Evolutionary conservation across 495 filamentous ascomycete species (phyloP).

Genomic region (Neurospora pannonica): DNA sequence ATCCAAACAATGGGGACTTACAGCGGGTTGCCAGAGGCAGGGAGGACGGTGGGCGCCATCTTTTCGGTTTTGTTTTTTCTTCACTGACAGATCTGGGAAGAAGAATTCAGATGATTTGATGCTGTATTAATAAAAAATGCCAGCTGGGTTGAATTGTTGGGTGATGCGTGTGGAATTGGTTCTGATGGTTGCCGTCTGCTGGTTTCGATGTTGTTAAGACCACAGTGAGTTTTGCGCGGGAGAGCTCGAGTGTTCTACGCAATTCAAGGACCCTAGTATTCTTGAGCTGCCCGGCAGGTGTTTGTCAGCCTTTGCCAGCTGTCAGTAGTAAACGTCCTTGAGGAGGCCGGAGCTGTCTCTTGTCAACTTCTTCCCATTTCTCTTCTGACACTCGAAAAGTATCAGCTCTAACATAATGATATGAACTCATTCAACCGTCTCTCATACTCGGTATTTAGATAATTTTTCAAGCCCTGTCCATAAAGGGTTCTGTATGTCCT

Average conservation of each 20-base stretch:
- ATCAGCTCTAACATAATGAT: background rate
- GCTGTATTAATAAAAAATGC: background rate
- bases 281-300: background rate
- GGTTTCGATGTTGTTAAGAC: background rate
- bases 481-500: background rate
- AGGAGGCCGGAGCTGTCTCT: background rate
- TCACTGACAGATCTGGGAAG: background rate
- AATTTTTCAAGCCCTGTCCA: background rate
- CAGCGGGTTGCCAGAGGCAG: slow-evolving; percentile 45
- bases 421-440: background rate
- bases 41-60: slow-evolving; percentile 46
- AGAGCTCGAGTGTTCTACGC: background rate
- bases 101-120: background rate
- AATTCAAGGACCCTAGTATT: background rate
- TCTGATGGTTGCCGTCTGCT: background rate
- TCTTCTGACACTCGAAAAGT: background rate
- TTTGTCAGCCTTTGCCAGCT: background rate
- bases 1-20: slow-evolving; percentile 20
- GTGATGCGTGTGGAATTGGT: background rate
- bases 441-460: background rate
- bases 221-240: background rate
- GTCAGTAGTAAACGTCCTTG: background rate
- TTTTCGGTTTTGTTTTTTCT: background rate
- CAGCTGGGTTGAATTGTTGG: background rate
- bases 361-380: background rate